phyloP scores from a whole-genome alignment of 352 stramenopile genomes.

The Globisporangium splendens region DNA sequence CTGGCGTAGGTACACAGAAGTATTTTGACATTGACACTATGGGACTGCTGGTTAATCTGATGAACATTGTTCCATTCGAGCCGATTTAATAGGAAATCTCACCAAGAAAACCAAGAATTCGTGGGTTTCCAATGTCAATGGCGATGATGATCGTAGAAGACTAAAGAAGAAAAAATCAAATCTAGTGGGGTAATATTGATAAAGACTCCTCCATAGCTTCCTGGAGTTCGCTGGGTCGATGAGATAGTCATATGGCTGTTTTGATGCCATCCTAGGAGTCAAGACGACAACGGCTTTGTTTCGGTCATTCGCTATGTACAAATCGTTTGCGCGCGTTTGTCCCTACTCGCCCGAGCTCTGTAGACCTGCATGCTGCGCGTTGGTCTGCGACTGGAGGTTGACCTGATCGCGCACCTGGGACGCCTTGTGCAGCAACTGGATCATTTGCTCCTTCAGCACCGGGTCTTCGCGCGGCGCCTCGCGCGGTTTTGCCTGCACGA shows the following conservation, averaged over 20 bases:
- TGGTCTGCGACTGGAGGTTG: conserved; percentile 47
- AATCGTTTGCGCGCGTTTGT: not conserved
- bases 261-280: not conserved
- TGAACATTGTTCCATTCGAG: too few species aligned
- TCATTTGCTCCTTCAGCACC: conserved; percentile 84
- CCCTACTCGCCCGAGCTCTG: conserved; percentile 70
- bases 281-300: not conserved
- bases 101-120: too few species aligned
- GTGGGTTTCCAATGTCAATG: too few species aligned
- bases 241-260: not conserved
- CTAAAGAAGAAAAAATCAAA: not conserved
- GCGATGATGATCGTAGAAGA: too few species aligned
- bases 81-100: too few species aligned
- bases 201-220: not conserved
- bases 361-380: conserved; percentile 55
- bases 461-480: conserved; percentile 51
- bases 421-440: conserved; percentile 79
- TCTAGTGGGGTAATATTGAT: not conserved
- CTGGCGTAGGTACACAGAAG: too few species aligned
- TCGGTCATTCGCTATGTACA: not conserved
- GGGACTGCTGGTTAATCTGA: too few species aligned
- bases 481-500: conserved; percentile 33
- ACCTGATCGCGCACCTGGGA: conserved; percentile 78
- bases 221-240: not conserved
- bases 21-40: too few species aligned